phyloP scores from a whole-genome alignment of 148 eudicot species.

The Polygonum maritimum region DNA sequence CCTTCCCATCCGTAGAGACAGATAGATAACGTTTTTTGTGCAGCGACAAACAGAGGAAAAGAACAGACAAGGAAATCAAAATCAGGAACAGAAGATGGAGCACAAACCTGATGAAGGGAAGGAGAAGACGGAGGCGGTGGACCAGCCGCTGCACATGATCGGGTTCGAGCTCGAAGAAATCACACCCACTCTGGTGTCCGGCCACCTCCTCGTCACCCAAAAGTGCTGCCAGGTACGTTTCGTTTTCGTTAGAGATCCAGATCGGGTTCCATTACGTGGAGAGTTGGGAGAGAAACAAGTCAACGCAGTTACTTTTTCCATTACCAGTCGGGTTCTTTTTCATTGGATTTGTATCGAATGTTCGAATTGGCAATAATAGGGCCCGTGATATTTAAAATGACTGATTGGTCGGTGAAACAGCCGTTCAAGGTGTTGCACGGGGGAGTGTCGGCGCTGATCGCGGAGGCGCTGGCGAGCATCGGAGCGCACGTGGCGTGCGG shows the following conservation, averaged over 20 bases:
- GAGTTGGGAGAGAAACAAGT: too few relatives aligned
- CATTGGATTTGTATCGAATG: too few relatives aligned
- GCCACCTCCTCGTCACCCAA: slow-evolving; percentile 47
- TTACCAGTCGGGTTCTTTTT: too few relatives aligned
- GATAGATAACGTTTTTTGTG: too few relatives aligned
- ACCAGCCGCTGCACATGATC: slow-evolving; percentile 43
- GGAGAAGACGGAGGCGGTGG: slow-evolving; percentile 29
- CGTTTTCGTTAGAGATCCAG: too few relatives aligned
- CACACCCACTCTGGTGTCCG: slow-evolving; percentile 43
- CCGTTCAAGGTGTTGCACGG: slow-evolving; percentile 79
- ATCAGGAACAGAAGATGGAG: slow-evolving; percentile 14
- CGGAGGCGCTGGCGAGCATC: slow-evolving; percentile 66
- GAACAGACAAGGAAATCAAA: too few relatives aligned
- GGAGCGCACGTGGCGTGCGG: slow-evolving; percentile 80
- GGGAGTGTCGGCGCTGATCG: slow-evolving; percentile 68
- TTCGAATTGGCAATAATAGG: too few relatives aligned
- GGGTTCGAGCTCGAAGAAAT: slow-evolving; percentile 53
- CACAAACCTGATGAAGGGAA: slow-evolving; percentile 17
- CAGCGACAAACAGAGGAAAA: too few relatives aligned
- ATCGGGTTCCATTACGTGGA: too few relatives aligned
- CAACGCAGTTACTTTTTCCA: too few relatives aligned
- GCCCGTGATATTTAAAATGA: neutral
- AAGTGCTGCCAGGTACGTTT: slow-evolving; percentile 54
- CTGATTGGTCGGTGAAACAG: slow-evolving; percentile 17
- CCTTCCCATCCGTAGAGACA: too few relatives aligned